Evolutionary conservation across 305 asterid species (phyloP).

Genomic region (Rubia tinctorum): DNA sequence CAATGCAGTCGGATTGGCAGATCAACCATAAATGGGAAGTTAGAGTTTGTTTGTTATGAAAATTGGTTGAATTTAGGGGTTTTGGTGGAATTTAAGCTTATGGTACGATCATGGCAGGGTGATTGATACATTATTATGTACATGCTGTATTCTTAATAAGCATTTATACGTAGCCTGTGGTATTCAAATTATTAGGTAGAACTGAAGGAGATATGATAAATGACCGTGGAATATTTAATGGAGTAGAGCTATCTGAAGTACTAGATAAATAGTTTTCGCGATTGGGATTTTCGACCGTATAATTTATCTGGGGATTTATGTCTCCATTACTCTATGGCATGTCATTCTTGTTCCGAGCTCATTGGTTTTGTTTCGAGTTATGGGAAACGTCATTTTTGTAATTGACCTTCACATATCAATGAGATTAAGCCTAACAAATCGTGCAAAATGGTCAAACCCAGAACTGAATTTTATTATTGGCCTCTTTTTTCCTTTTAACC

Average conservation of each 20-base stretch:
- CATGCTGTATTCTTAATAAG: background rate
- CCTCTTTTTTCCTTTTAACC: background rate
- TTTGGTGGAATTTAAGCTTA: background rate
- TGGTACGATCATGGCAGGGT: background rate
- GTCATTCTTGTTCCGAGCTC: background rate
- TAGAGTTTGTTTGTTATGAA: slow-evolving; percentile 19
- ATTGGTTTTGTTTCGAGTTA: background rate
- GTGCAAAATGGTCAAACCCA: background rate
- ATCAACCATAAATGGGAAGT: slow-evolving; percentile 40
- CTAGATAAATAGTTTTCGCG: background rate
- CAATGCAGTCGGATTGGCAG: slow-evolving; percentile 56
- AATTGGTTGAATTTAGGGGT: background rate
- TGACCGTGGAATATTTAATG: background rate
- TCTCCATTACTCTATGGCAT: background rate
- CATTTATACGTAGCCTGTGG: background rate
- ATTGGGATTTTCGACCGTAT: background rate
- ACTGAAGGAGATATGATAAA: background rate
- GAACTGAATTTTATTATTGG: background rate
- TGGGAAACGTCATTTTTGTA: background rate
- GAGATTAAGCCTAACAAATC: background rate
- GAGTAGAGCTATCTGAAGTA: background rate
- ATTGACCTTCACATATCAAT: background rate
- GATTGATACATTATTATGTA: too few relatives aligned
- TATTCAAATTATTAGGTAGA: background rate
- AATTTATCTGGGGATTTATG: slow-evolving; percentile 2